Evolutionary conservation across 768 basidiomycete species (phyloP), one percentile per base, ranked within the genome.

Genomic region (Suillus weaverae): DNA sequence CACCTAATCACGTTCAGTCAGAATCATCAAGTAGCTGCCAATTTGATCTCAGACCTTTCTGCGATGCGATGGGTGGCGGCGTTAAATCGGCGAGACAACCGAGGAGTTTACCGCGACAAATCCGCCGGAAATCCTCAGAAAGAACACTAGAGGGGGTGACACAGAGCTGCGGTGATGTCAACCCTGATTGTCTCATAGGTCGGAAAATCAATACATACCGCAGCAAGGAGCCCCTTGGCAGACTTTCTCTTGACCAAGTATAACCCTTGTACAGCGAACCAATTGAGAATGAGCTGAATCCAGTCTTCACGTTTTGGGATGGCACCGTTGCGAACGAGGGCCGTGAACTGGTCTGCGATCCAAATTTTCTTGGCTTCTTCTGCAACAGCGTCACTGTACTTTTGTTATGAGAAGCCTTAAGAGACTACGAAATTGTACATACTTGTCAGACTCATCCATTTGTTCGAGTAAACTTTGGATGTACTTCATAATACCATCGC

Each of bases 281-380:
- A 97, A 66, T 96, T 87, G 33, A 99, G 80, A 62, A 95, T 78
- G 13, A 81, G 78, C 62, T 84, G 81, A 22, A 96, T 81, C 89
- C 94, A 95, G 41, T 81, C 81, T 72, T 97, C 95, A 50, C 83
- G 82, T 72, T 92, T 95, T 5, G 90, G 92, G 55, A 96, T 84
- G 1, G 86, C 83, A 14, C 87, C 86, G 72, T 94, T 95, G 48
- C 89, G 89, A 67, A 96, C 80, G 36, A 97, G 85, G 5, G 86
- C 83, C 16, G 85, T 81, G 22, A 97, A 80, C 76, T 99, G 97
- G 55, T 97, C 95, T 57, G 92, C 83, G 38, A 93, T 86, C 97
- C 97, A 99, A 33, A 76, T 74, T 63, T 95, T 80, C 62, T 88
- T 83, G 3, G 84, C 79, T 65, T 87, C 85, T 32, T 86, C 77